Percentiles rank a stretch among this genome's conserved stretches.
phyloP scores from a whole-genome alignment of 2,329 filamentous ascomycete species.

The Diaporthe amygdali region DNA sequence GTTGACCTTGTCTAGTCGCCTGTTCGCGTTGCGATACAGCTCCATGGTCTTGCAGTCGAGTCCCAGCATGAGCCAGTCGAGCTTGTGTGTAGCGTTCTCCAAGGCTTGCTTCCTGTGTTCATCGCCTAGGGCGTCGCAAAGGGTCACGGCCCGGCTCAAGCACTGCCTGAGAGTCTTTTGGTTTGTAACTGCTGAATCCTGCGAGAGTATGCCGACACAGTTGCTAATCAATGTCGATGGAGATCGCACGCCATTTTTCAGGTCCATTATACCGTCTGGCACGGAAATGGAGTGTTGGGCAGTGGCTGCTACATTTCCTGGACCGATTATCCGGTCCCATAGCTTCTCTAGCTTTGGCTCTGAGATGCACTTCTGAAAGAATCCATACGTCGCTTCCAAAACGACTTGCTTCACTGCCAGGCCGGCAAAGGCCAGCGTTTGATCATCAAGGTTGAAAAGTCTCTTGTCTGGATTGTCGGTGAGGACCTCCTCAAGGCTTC shows the following conservation, averaged over 20 bases:
- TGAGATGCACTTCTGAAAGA: constrained; percentile 15
- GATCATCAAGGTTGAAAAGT: constrained; percentile 2
- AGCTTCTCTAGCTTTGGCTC: background rate
- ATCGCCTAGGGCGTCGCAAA: constrained; percentile 22
- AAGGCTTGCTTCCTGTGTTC: background rate
- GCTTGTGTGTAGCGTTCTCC: background rate
- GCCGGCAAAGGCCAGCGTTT: constrained; percentile 6
- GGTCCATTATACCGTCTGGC: background rate
- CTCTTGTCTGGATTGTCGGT: background rate
- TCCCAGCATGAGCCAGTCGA: constrained; percentile 17
- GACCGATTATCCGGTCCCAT: background rate
- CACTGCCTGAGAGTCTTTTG: background rate
- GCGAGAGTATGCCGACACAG: constrained; percentile 8
- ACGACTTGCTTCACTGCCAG: constrained; percentile 16
- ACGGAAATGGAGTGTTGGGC: background rate
- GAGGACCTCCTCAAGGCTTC: constrained; percentile 5
- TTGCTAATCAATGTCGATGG: constrained; percentile 5
- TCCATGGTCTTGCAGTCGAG: constrained; percentile 15
- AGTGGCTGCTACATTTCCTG: background rate
- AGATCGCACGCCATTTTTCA: constrained; percentile 1
- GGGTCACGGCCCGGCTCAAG: background rate
- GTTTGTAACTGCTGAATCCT: background rate
- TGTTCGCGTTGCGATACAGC: constrained; percentile 8
- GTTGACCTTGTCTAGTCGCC: background rate
- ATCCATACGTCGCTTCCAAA: constrained; percentile 8